A percentile compares a stretch with the other conserved stretches of the same genome.
Conservation (phyloP, 441 rosid species). For the Capsella rubella region DNA sequence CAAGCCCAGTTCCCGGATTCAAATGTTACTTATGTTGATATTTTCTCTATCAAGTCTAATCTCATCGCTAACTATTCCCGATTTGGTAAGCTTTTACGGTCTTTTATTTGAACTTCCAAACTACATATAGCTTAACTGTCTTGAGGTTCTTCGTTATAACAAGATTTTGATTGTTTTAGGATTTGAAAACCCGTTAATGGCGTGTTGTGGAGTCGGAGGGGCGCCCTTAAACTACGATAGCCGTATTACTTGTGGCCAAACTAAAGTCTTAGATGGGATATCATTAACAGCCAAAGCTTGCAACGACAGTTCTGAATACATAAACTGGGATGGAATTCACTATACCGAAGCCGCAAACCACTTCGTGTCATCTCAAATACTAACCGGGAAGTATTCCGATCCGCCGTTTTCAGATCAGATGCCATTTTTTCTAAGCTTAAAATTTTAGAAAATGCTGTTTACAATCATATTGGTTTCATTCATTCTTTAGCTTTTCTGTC, state of each 20-base stretch:
- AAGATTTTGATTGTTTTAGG: constrained; percentile 51
- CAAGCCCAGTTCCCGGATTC: constrained; percentile 67
- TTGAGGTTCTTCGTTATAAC: constrained; percentile 17
- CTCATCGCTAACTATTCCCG: constrained; percentile 77
- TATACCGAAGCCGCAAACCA: constrained; percentile 93
- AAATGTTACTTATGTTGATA: constrained; percentile 75
- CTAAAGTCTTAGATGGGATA: constrained; percentile 70
- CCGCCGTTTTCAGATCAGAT: constrained; percentile 81
- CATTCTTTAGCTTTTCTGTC: constrained; percentile 5
- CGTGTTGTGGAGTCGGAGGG: constrained; percentile 93
- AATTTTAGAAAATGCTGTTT: constrained; percentile 53
- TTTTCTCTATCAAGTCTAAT: constrained; percentile 73
- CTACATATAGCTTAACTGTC: not conserved
- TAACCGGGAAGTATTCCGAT: constrained; percentile 81
- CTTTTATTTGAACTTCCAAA: not conserved
- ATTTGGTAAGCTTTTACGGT: constrained; percentile 55
- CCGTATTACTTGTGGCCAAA: constrained; percentile 76
- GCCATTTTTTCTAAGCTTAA: constrained; percentile 80
- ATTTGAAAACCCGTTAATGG: constrained; percentile 85
- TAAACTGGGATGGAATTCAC: constrained; percentile 97
- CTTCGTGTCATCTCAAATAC: constrained; percentile 71
- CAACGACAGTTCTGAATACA: constrained; percentile 75
- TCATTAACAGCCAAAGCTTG: constrained; percentile 74
- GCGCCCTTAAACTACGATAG: constrained; percentile 81
- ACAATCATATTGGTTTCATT: constrained; percentile 6